Evolutionary conservation across 495 filamentous ascomycete genomes (phyloP).

Genomic region (Aspergillus kassunensis): DNA sequence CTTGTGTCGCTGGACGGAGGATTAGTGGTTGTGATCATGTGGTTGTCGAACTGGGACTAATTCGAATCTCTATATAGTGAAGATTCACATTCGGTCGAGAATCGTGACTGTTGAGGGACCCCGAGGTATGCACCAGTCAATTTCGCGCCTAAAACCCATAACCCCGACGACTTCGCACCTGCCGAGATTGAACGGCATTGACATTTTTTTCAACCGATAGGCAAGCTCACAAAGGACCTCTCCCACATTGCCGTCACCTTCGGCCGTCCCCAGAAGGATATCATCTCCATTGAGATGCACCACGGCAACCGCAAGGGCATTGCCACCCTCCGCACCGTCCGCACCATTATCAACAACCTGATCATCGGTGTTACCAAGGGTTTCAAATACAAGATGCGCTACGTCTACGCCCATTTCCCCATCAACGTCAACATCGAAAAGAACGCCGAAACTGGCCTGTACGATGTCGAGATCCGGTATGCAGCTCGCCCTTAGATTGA

Average conservation of each 20-base stretch:
- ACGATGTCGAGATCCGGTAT: slow-evolving; percentile 95
- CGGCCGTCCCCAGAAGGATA: slow-evolving; percentile 69
- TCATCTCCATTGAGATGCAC: slow-evolving; percentile 95
- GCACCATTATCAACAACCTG: slow-evolving; percentile 94
- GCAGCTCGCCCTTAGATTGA: slow-evolving; percentile 23
- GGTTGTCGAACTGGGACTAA: slow-evolving; percentile 21
- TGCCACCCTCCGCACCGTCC: slow-evolving; percentile 95
- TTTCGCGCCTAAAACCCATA: neutral
- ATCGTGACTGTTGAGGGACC: slow-evolving; percentile 94
- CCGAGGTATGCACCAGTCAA: slow-evolving; percentile 54
- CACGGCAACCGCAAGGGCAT: slow-evolving; percentile 96
- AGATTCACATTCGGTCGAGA: slow-evolving; percentile 91
- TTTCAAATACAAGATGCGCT: slow-evolving; percentile 99
- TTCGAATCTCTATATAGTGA: slow-evolving; percentile 59
- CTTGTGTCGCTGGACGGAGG: neutral
- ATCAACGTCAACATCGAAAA: slow-evolving; percentile 99
- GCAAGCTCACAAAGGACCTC: slow-evolving; percentile 93
- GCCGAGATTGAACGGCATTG: neutral
- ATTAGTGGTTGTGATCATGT: slow-evolving; percentile 2
- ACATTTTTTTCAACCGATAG: slow-evolving; percentile 34
- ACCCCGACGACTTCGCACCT: slow-evolving; percentile 1
- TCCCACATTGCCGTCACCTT: slow-evolving; percentile 96
- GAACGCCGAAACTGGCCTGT: slow-evolving; percentile 83
- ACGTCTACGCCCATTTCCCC: slow-evolving; percentile 99
- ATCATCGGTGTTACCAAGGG: slow-evolving; percentile 97